Conservation (phyloP, 306 rosid species). For the Canavalia gladiata region DNA sequence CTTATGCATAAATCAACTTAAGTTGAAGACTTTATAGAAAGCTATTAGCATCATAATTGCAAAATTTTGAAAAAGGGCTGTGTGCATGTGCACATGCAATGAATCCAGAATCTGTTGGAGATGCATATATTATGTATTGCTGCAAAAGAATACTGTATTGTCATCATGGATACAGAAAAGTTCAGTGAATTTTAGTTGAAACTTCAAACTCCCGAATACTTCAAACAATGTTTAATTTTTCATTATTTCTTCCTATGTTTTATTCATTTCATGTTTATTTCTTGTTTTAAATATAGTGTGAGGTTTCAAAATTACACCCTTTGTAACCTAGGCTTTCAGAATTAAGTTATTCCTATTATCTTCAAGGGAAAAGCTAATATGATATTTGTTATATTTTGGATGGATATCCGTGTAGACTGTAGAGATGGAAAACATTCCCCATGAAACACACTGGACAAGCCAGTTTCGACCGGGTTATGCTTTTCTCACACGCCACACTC, state of each 20-base stretch:
- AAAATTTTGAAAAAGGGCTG: background rate
- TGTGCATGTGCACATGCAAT: constrained; percentile 1
- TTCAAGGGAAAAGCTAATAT: constrained; percentile 6
- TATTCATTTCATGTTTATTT: background rate
- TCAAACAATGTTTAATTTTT: background rate
- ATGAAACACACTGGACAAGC: background rate
- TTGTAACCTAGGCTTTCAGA: background rate
- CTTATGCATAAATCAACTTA: constrained; percentile 8
- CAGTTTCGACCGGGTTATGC: background rate
- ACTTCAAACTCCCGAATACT: background rate
- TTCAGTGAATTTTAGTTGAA: no score
- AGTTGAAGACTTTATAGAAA: background rate
- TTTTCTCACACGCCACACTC: background rate
- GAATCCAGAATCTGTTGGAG: constrained; percentile 9
- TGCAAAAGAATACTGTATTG: background rate
- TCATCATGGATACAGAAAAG: background rate
- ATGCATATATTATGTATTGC: constrained; percentile 8
- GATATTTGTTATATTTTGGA: background rate
- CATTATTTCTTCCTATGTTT: background rate
- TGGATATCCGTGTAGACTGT: background rate
- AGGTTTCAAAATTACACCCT: constrained; percentile 31
- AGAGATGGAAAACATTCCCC: constrained; percentile 9
- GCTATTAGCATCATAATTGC: background rate
- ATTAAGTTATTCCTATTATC: constrained; percentile 5
- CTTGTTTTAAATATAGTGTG: constrained; percentile 4